A percentile compares a stretch with the other conserved stretches of the same genome.
Conservation (phyloP, 305 asterid species). For the Solanum hybrid region DNA sequence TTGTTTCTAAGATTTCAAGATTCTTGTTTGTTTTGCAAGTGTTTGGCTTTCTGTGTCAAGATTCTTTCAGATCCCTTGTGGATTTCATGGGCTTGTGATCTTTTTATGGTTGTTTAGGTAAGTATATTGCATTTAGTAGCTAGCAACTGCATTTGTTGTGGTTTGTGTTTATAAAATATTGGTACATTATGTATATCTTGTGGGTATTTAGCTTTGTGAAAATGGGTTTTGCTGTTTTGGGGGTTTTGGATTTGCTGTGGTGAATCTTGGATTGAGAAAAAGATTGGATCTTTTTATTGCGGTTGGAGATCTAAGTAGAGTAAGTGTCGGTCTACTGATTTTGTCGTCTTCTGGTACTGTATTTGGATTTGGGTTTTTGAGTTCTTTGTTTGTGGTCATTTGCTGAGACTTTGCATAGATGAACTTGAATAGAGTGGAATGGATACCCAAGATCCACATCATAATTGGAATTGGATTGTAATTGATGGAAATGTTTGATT, state of each 20-base stretch:
- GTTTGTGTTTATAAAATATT: conserved; percentile 9
- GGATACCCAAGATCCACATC: not conserved
- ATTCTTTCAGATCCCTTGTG: conserved; percentile 46
- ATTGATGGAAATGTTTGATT: not conserved
- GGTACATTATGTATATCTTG: conserved; percentile 2
- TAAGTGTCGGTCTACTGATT: conserved; percentile 11
- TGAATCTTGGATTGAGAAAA: conserved; percentile 31
- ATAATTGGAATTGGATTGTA: not conserved
- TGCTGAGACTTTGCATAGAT: not conserved
- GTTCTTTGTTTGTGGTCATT: not conserved
- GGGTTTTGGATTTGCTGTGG: conserved; percentile 11
- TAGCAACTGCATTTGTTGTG: not conserved
- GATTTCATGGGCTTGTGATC: conserved; percentile 29
- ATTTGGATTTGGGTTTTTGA: conserved; percentile 1
- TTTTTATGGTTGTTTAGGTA: conserved; percentile 38
- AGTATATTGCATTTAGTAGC: conserved; percentile 3
- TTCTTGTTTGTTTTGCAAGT: not conserved
- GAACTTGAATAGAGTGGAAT: not conserved
- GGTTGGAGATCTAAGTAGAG: conserved; percentile 46
- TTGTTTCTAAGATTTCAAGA: not conserved
- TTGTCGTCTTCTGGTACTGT: conserved; percentile 6
- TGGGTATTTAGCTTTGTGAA: conserved; percentile 14
- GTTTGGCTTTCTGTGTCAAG: not conserved
- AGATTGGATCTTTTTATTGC: conserved; percentile 43
- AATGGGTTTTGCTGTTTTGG: conserved; percentile 24